Conservation (phyloP, 73 alveolate species). For the Stentor coeruleus region DNA sequence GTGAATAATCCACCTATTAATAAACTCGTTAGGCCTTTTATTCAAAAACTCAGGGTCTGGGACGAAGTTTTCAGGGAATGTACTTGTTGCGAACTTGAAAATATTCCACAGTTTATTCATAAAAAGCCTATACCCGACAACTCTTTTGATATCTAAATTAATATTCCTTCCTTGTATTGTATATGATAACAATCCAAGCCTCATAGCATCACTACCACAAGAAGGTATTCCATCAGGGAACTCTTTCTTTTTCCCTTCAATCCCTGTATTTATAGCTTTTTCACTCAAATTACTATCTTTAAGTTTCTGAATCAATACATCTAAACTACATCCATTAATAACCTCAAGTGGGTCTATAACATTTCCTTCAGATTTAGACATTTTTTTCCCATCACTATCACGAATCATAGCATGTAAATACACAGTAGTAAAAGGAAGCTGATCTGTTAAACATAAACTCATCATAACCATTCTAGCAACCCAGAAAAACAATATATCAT, state of each 20-base stretch:
- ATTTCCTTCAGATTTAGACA: conserved; percentile 96
- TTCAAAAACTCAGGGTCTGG: conserved; percentile 57
- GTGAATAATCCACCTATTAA: conserved; percentile 90
- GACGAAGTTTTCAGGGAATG: conserved; percentile 67
- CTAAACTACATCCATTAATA: conserved; percentile 85
- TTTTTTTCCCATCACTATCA: conserved; percentile 91
- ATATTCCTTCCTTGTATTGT: conserved; percentile 87
- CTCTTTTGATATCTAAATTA: conserved; percentile 92
- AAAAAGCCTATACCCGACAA: conserved; percentile 92
- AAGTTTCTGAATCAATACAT: conserved; percentile 73
- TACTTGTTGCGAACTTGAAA: conserved; percentile 71
- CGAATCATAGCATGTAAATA: conserved; percentile 93
- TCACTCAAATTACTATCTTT: conserved; percentile 86
- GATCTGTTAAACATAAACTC: conserved; percentile 88
- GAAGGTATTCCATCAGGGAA: conserved; percentile 94
- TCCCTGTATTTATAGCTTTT: conserved; percentile 72
- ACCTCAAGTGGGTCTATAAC: conserved; percentile 99
- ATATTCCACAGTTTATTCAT: conserved; percentile 94
- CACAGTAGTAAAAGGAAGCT: conserved; percentile 95
- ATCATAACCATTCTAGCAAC: conserved; percentile 99
- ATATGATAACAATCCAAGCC: conserved; percentile 94
- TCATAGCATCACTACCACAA: conserved; percentile 99
- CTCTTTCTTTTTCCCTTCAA: conserved; percentile 69
- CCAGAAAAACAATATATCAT: conserved; percentile 98
- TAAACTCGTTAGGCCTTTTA: conserved; percentile 53